These are phyloP conservation scores for Peltaster fructicola DNA, from an alignment of 2,329 filamentous ascomycete genomes.

Conservation along the genomic window DNA sequence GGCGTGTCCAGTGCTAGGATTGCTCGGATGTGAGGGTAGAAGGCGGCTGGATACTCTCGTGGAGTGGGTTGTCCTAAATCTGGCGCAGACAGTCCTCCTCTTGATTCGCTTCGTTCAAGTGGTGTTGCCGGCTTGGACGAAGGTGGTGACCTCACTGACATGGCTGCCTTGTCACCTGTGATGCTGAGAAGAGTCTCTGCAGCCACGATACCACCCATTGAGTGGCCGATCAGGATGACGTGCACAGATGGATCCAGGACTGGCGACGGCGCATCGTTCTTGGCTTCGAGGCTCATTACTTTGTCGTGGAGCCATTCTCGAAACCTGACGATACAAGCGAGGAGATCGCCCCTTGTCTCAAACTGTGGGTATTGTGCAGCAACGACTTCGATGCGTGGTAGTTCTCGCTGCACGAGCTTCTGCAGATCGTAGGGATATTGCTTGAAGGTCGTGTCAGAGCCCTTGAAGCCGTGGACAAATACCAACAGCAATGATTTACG, in stretches of 20 bases:
- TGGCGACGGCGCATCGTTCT: constrained; percentile 59
- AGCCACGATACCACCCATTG: constrained; percentile 82
- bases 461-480: constrained; percentile 85
- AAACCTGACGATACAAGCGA: constrained; percentile 53
- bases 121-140: too few species aligned
- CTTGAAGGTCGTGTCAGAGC: constrained; percentile 62
- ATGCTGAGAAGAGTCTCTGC: constrained; percentile 72
- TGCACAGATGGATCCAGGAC: constrained; percentile 74
- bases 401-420: constrained; percentile 41
- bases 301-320: constrained; percentile 75
- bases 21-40: constrained; percentile 88
- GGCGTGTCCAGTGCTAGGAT: constrained; percentile 90
- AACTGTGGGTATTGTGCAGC: constrained; percentile 61
- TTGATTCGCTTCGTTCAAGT: too few species aligned
- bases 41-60: constrained; percentile 28
- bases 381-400: constrained; percentile 52
- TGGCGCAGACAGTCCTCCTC: too few species aligned
- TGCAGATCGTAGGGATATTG: constrained; percentile 57
- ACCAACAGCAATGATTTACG: constrained; percentile 66
- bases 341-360: constrained; percentile 63
- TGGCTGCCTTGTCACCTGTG: constrained; percentile 45
- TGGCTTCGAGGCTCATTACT: constrained; percentile 87
- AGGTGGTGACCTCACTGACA: too few species aligned
- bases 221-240: constrained; percentile 69
- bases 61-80: too few species aligned